phyloP scores from a whole-genome alignment of 148 eudicot genomes.

The Silene conica region DNA sequence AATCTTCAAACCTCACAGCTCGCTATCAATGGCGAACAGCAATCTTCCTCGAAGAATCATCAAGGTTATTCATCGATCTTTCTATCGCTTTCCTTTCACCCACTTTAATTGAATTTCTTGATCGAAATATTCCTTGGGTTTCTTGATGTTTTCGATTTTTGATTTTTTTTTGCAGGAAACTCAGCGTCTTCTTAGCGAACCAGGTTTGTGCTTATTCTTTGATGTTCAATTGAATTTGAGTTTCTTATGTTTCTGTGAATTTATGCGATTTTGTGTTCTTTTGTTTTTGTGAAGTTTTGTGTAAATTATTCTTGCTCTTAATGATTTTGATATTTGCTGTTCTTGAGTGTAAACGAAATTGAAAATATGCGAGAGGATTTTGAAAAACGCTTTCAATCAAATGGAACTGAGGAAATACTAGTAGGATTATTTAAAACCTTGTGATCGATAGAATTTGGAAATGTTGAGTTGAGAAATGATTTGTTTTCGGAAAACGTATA shows the following conservation, averaged over 20 bases:
- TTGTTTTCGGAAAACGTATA: background rate
- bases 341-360: background rate
- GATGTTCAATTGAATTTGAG: background rate
- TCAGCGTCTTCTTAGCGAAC: conserved; percentile 95
- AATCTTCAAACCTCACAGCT: background rate
- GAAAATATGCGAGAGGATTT: background rate
- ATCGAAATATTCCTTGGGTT: conserved; percentile 27
- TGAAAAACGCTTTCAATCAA: no score
- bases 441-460: no score
- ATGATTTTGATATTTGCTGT: background rate
- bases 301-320: no score
- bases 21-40: conserved; percentile 36
- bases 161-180: conserved; percentile 56
- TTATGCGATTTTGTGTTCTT: background rate
- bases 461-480: background rate
- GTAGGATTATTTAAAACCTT: no score
- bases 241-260: conserved; percentile 1
- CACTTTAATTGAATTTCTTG: background rate
- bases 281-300: background rate
- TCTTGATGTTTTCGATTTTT: background rate
- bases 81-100: background rate
- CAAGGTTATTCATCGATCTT: conserved; percentile 23
- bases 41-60: conserved; percentile 38
- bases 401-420: no score
- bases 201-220: conserved; percentile 33